phyloP scores from a whole-genome alignment of 1,284 basidiomycete genomes.

The Macrocystidia cucumis region DNA sequence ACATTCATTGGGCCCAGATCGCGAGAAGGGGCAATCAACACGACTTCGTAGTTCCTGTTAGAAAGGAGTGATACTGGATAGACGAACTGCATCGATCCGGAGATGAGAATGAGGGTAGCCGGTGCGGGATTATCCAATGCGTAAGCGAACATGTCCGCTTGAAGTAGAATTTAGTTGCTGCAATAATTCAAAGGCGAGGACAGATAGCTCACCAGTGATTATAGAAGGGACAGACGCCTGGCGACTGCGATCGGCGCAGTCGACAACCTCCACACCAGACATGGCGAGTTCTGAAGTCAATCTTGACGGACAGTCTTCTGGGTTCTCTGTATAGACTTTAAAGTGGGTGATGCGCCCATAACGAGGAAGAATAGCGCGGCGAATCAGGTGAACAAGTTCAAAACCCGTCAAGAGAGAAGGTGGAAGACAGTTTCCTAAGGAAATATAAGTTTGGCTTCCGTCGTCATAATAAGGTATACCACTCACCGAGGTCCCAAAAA shows the following conservation, averaged over 20 bases:
- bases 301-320: too few species aligned
- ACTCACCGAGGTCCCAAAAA: constrained; percentile 11
- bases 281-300: not conserved
- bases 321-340: constrained; percentile 6
- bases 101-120: constrained; percentile 11
- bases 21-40: constrained; percentile 4
- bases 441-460: not conserved
- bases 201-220: not conserved
- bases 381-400: not conserved
- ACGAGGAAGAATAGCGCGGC: not conserved
- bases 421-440: not conserved
- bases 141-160: constrained; percentile 10
- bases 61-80: constrained; percentile 7
- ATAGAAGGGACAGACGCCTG: not conserved
- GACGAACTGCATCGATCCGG: constrained; percentile 2
- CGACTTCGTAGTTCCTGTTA: constrained; percentile 6
- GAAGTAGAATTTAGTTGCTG: not conserved
- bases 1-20: not conserved
- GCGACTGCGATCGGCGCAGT: not conserved
- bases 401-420: not conserved
- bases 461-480: not conserved
- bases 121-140: constrained; percentile 7
- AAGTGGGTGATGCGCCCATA: constrained; percentile 4
- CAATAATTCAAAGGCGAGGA: not conserved
- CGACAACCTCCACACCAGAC: constrained; percentile 1